Evolutionary conservation across 345 rosid genomes (phyloP), one percentile per base, ranked within the genome.

Genomic region (Heritiera fomes): DNA sequence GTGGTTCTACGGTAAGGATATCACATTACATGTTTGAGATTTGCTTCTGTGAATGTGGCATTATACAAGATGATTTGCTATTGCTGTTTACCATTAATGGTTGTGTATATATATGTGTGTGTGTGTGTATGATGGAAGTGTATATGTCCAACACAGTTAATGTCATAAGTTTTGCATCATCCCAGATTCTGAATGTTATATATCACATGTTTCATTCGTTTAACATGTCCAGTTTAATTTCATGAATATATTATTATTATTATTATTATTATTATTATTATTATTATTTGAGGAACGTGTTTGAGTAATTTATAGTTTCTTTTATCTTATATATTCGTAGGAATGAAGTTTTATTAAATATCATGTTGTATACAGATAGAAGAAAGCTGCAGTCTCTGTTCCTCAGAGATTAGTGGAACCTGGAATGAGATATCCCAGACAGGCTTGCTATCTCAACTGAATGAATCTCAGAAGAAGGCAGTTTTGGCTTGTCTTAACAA

Each of bases 401-500:
- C 78, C 11, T 28, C 6, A 3, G 17, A 70, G 12, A 53, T 8
- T n/a, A 8, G 4, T 71, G 65, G 18, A 58, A 53, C 28, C 30
- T 73, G 56, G 75, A 20, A 60, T 53, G 80, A 70, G 49, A 72
- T 17, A 2, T 47, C 81, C 6, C 55, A 30, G 5, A 28, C 8
- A 52, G 74, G 8, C 56, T 38, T 78, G 14, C 67, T 68, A 47
- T 45, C 79, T 47, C 9, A 71, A 14, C 60, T 88, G 79, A 82
- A 89, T 76, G 75, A 80, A n/a, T 85, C 83, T 41, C 93, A 89
- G 69, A 34, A 13, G 1, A 58, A 75, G 15, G 87, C 88, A 7
- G 52, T 85, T 20, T 59, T 52, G 7, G 56, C 67, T 18, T 83
- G 88, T 47, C 85, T 87, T 50, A 5, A 9, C 45, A 81, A 71